Base-by-base conservation (phyloP, 2,329 filamentous ascomycete genomes). In the Fusarium sp. region DNA sequence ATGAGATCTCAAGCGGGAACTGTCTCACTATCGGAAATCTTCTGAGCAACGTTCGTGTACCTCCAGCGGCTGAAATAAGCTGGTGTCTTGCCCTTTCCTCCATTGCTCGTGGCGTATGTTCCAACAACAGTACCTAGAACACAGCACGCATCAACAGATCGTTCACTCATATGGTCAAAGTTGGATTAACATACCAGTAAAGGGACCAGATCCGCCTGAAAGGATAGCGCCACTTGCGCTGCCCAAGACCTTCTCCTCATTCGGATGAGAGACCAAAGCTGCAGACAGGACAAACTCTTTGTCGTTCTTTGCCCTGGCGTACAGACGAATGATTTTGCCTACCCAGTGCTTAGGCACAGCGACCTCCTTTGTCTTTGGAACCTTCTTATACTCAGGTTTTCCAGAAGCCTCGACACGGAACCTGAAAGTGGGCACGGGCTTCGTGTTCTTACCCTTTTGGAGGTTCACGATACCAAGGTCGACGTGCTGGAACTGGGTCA, bases 81-180 rank as follows among this genome's bases (percentile, higher is more conserved):
- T 6, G 81, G 78, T 33, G 81, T 81, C 4, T 70, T 78, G 4
- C 79, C 81, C 13, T 78, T 73, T 3, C 80, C 79, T 1, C 84
- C 85, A 65, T 88, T 88, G 28, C 77, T 84, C 6, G 86, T 88
- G 40, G 82, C 82, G 71, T 87, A 88, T 1, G 83, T 79, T 1
- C 85, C 86, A 0, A 88, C 63, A 40, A 88, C 63, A 22, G 39
- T 40, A 22, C 39, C 39, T 22, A 40, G 17, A 40, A 39, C n/a
- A 39, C n/a, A 39, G 19, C 2, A 13, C 13, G 19, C 2, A 13
- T 31, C 2, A 31, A 10, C 10, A 5, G 13, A 31, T 4, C 3
- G 10, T 31, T 13, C 3, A 31, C 10, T 13, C 28, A 11, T 13
- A 13, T 5, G 28, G 28, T 31, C 3, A 13, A 13, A 31, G 28